Base-by-base conservation (phyloP, 2,329 filamentous ascomycete genomes). In the Periconia digitata region DNA sequence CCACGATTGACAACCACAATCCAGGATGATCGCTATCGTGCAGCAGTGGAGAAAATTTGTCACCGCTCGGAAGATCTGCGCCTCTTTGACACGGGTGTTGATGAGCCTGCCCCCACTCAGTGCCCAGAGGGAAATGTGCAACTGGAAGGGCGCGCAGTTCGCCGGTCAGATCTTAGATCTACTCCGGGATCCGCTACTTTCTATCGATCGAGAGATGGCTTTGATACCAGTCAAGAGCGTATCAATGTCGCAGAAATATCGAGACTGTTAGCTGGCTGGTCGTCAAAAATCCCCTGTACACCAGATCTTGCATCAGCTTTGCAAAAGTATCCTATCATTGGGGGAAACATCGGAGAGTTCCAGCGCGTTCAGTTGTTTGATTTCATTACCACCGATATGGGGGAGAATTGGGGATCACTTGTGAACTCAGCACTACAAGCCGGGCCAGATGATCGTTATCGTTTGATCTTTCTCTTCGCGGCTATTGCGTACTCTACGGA, bases 391-490 rank as follows among this genome's bases (percentile, higher is more conserved):
- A 47, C 68, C 0, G 58, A 79, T 21, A 42, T 76, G 16, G 54
- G 57, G 7, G 27, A 62, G 2, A 64, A 75, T 24, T 81, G 76
- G 75, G 78, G 77, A 1, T 51, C 70, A 0, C 58, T 81, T 12
- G 69, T 74, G 1, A 67, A 67, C 27, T 59, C 69, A 3, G 76
- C 72, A 32, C 59, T 66, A 18, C 35, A 57, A 1, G 58, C 60
- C 1, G 49, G 43, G 0, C 16, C 13, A 2, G 22, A 61, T 10
- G 65, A 73, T 18, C 55, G 49, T 10, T 74, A 70, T 43, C 53
- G 43, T 2, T 54, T 81, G 15, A 77, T 78, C 63, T 81, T 81
- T 44, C 49, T 76, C 0, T 65, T 81, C 8, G 72, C 70, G 1
- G 55, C 72, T 0, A 58, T 83, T n/a, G 69, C 74, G 0, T 83